A percentile compares a stretch with the other conserved stretches of the same genome.
Conservation (phyloP, 2,329 filamentous ascomycete species). For the Hyphodiscus sp. region DNA sequence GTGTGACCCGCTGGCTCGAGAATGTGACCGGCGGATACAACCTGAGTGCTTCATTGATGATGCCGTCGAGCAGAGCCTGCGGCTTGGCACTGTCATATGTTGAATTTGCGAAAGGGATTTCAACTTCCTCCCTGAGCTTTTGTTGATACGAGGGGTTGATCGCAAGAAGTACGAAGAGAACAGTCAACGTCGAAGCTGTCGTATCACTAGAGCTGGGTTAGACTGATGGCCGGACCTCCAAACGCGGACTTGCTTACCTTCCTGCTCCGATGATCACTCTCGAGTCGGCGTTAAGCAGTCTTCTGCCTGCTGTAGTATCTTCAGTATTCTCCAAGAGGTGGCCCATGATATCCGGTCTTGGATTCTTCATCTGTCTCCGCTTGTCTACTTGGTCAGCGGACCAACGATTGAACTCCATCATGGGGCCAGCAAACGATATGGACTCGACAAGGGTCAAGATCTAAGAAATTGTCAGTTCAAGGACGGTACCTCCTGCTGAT, state of each 20-base stretch:
- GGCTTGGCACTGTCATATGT: conserved; percentile 8
- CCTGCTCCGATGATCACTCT: conserved; percentile 16
- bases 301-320: neutral
- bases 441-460: conserved; percentile 8
- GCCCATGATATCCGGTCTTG: conserved; percentile 15
- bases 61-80: conserved; percentile 11
- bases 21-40: conserved; percentile 11
- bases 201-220: conserved; percentile 31
- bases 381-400: conserved; percentile 10
- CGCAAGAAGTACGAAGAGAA: conserved; percentile 33
- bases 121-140: conserved; percentile 15
- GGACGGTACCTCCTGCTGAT: too few species aligned
- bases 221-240: neutral
- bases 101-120: conserved; percentile 1
- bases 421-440: conserved; percentile 12
- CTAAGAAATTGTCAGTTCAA: too few species aligned
- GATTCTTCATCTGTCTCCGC: conserved; percentile 4
- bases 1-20: conserved; percentile 30
- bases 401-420: conserved; percentile 12
- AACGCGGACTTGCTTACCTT: conserved; percentile 5
- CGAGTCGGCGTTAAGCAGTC: conserved; percentile 7
- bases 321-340: conserved; percentile 7
- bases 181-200: conserved; percentile 34
- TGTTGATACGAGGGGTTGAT: conserved; percentile 5
- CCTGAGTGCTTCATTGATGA: conserved; percentile 18